Base-by-base conservation (phyloP, 2,329 filamentous ascomycete species). In the Zymoseptoria tritici region DNA sequence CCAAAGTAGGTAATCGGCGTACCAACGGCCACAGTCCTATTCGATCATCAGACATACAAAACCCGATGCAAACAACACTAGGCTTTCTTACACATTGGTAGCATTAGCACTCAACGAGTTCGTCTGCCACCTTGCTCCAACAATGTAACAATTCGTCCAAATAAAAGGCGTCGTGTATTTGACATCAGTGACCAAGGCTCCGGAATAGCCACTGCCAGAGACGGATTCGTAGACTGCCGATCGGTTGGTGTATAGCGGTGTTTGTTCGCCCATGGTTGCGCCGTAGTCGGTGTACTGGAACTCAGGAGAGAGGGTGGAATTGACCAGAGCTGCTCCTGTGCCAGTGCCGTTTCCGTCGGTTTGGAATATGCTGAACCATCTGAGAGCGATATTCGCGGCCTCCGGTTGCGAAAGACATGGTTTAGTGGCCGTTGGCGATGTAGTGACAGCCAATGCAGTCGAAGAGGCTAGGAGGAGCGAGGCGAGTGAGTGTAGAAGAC, bases 341-440 rank as follows among this genome's bases (percentile, higher is more conserved):
- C 57, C 56, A 29, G 50, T 57, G 22, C 60, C 60, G 7, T 22
- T n/a, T n/a, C 31, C 46, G n/a, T 62, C 55, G n/a, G 60, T 62
- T 29, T 59, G 26, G 52, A 62, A 62, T 31, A 62, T 62, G 6
- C 54, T 50, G 13, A 62, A 54, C 60, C 57, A 62, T 29, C 60
- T 54, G 11, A 59, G 55, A 46, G 56, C 57, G 29, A 62, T 59
- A 46, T 60, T 59, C 6, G 57, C 50, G 4, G 60, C 56, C 26
- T 62, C 60, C n/a, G 60, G 50, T 8, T 59, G 49, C 9, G 31
- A 51, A 4, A 62, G 60, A n/a, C 60, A 62, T 13, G 60, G 57
- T 13, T 52, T 20, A 21, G 50, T 21, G 9, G 50, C 50, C 16
- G 50, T 52, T 22, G 50, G 50, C 13, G n/a, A 52, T 52, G 50